phyloP scores from a whole-genome alignment of 768 basidiomycete species.

The Termitomyces sp. region DNA sequence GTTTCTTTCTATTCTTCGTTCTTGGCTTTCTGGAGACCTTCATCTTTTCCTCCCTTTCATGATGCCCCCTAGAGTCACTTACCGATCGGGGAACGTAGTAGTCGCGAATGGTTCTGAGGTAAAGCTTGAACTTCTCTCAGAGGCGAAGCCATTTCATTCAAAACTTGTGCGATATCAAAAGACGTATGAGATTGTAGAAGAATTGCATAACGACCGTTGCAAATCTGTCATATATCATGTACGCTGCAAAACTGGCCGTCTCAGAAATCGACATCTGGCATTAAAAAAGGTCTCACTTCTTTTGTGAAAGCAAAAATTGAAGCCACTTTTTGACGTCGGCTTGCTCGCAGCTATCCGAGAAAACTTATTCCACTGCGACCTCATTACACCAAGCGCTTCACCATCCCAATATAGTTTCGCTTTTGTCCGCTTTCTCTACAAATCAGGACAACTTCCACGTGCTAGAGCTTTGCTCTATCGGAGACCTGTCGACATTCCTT shows the following conservation, averaged over 20 bases:
- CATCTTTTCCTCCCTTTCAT: background rate
- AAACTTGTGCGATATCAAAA: slow-evolving; percentile 17
- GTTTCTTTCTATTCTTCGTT: background rate
- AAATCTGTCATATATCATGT: slow-evolving; percentile 32
- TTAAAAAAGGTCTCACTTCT: slow-evolving; percentile 33
- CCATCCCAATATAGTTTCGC: slow-evolving; percentile 44
- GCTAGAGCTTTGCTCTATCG: slow-evolving; percentile 40
- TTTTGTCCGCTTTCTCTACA: slow-evolving; percentile 35
- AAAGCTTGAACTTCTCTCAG: background rate
- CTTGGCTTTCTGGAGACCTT: background rate
- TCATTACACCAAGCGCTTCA: slow-evolving; percentile 35
- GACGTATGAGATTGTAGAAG: slow-evolving; percentile 32
- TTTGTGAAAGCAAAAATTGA: background rate
- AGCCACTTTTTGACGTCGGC: background rate
- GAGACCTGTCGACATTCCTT: slow-evolving; percentile 30
- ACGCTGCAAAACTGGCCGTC: slow-evolving; percentile 37
- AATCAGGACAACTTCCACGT: slow-evolving; percentile 29
- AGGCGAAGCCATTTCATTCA: background rate
- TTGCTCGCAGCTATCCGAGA: slow-evolving; percentile 3
- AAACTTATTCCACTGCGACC: slow-evolving; percentile 11
- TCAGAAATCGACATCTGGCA: slow-evolving; percentile 35
- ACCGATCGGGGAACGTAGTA: slow-evolving; percentile 6
- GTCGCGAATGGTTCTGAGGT: slow-evolving; percentile 17
- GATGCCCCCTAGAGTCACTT: background rate
- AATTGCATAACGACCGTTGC: slow-evolving; percentile 20